Conservation (phyloP, 495 filamentous ascomycete genomes). For the Hapsidospora chrysogenum region DNA sequence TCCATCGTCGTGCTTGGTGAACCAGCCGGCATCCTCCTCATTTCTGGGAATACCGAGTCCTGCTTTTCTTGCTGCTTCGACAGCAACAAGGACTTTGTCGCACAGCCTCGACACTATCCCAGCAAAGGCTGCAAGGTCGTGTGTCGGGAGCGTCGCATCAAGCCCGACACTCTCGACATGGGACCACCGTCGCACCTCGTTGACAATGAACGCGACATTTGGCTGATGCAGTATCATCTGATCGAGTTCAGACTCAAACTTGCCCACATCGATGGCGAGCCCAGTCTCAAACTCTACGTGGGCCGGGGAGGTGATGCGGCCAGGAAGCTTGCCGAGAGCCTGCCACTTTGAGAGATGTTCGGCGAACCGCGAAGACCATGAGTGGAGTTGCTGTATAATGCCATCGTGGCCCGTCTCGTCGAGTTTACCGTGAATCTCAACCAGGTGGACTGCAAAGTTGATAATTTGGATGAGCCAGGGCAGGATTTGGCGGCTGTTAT, state of each 20-base stretch:
- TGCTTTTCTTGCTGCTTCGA: conserved; percentile 49
- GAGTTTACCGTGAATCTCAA: conserved; percentile 45
- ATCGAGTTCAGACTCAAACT: conserved; percentile 26
- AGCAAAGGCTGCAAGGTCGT: conserved; percentile 30
- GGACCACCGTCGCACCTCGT: conserved; percentile 39
- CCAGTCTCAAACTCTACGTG: conserved; percentile 26
- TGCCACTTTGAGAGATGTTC: conserved; percentile 12
- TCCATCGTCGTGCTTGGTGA: conserved; percentile 40
- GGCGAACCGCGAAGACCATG: conserved; percentile 31
- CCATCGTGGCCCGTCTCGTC: conserved; percentile 28
- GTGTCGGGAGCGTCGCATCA: conserved; percentile 1
- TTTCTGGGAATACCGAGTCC: conserved; percentile 27
- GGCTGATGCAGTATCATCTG: conserved; percentile 28
- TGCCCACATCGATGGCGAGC: conserved; percentile 22
- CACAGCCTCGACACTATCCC: conserved; percentile 36
- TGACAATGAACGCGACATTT: conserved; percentile 43
- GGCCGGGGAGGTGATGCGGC: conserved; percentile 28
- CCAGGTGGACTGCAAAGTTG: conserved; percentile 22
- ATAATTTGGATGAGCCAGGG: conserved; percentile 26
- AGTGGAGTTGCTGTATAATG: conserved; percentile 24
- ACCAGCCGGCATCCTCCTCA: conserved; percentile 42
- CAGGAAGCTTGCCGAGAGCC: conserved; percentile 34
- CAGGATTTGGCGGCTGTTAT: conserved; percentile 15
- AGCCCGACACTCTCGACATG: conserved; percentile 7
- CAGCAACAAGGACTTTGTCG: conserved; percentile 53